Conservation (phyloP, 306 rosid genomes). For the Cajanus cajan region DNA sequence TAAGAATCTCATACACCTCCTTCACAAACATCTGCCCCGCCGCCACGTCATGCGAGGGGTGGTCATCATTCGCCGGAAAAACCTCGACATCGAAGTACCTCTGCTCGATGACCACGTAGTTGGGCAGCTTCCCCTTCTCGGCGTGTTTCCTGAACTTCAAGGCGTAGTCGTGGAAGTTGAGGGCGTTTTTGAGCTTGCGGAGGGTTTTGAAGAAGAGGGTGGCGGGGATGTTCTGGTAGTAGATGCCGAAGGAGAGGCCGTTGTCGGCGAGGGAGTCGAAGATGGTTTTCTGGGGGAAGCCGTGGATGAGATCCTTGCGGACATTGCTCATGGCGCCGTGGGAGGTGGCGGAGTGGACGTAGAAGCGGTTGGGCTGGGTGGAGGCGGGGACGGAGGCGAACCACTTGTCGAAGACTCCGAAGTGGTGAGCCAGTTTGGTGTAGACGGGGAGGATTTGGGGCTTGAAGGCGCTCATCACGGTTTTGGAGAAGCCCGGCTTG, state of each 20-base stretch:
- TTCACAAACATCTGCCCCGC: constrained; percentile 80
- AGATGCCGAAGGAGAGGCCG: constrained; percentile 61
- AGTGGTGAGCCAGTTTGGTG: constrained; percentile 60
- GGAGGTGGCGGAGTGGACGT: constrained; percentile 92
- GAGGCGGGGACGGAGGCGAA: constrained; percentile 92
- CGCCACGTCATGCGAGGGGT: constrained; percentile 95
- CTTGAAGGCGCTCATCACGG: constrained; percentile 88
- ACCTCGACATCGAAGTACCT: constrained; percentile 69
- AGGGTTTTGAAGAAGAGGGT: constrained; percentile 70
- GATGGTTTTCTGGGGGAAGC: constrained; percentile 84
- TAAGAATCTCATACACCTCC: constrained; percentile 82
- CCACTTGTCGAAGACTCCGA: constrained; percentile 79
- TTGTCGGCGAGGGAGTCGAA: constrained; percentile 80
- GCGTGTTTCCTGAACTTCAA: constrained; percentile 72
- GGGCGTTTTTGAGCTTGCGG: constrained; percentile 52
- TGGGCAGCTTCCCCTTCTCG: constrained; percentile 69
- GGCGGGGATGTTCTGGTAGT: constrained; percentile 93
- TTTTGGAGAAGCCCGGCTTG: constrained; percentile 35
- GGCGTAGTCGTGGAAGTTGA: constrained; percentile 56
- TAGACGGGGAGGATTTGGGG: constrained; percentile 66
- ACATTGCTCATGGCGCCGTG: constrained; percentile 92
- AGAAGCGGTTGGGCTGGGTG: constrained; percentile 92
- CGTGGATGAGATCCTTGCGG: constrained; percentile 69
- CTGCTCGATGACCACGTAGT: constrained; percentile 86
- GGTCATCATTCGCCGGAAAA: constrained; percentile 88